Evolutionary conservation across 306 rosid species (phyloP), one percentile per base, ranked within the genome.

Genomic region (Leucaena leucocephala): DNA sequence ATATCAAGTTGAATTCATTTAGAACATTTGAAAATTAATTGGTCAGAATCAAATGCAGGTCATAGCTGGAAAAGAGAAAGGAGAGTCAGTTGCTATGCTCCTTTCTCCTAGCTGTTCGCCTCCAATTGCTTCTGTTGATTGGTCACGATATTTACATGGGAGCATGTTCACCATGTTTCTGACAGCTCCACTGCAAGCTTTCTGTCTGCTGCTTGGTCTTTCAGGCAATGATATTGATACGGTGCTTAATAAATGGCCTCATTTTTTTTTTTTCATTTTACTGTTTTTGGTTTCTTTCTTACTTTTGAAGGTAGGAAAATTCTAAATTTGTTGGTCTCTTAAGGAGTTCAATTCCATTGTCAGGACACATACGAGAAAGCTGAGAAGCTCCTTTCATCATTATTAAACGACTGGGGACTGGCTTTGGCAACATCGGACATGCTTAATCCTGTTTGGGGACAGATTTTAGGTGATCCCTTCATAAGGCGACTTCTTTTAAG

Each of bases 111-210:
- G 86, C 71, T 82, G 85, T 76, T 75, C 86, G 19, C 85, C 86
- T 85, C 87, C 83, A 52, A 34, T 78, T 70, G 70, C 77, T 44
- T 71, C 87, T 36, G 39, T 39, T 11, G 85, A 83, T 55, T 92
- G 64, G 81, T 83, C 89, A 35, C 83, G 76, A 75, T 83, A 90
- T 79, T 80, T 85, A 65, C 85, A 81, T 74, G 98, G 97, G 69
- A 90, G 98, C 87, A 82, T 91, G 50, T 95, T 95, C 88, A 95
- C 98, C 85, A 79, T 89, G 91, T 95, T 95, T 81, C 92, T 95
- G 64, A 87, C 98, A 39, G 91, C 96, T 83, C 98, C 98, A 0
- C 65, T 95, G 85, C 98, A 92, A 88, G 97, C 96, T 80, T 83
- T 95, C 76, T 91, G 96, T 84, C 80, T 91, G 75, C 74, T 95